Evolutionary conservation across 2,329 filamentous ascomycete genomes (phyloP), one percentile per base, ranked within the genome.

Genomic region (Teratosphaeria nubilosa): DNA sequence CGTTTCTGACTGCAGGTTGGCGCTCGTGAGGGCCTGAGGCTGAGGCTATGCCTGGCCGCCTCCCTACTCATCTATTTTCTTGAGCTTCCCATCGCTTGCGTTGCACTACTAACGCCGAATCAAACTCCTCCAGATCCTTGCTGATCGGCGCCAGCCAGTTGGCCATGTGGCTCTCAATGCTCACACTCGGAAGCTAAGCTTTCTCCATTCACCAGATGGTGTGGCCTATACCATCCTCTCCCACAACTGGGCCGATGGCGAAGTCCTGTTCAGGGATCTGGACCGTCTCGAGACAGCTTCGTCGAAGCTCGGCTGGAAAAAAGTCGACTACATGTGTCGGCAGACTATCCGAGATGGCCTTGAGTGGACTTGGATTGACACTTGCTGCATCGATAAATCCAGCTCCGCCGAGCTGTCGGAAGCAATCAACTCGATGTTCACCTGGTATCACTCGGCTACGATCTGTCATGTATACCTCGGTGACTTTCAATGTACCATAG

Each of bases 381-480:
- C 59, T 30, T 57, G 56, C 56, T 65, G 62, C 57, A 59, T 65
- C 31, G 62, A 65, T 41, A 59, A 37, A 32, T 58, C 7, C 9
- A 52, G 37, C n/a, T 53, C 48, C n/a, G 58, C 58, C 13, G 54
- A 59, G 58, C 50, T 59, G 11, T 56, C 54, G 5, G 58, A 59
- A 25, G 54, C 54, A 13, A 59, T n/a, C n/a, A n/a, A n/a, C n/a
- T n/a, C n/a, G n/a, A n/a, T n/a, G n/a, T n/a, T n/a, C n/a, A n/a
- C n/a, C 5, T 75, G 71, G 69, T 74, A 75, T 57, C 55, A 60
- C 9, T 57, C 65, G 6, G 66, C 71, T 1, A 51, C 55, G 7
- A 61, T 67, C 7, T 75, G 73, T 59, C 74, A 73, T 58, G 71
- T 64, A 13, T 73, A 65, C 53, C 63, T 73, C 10, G 53, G 53